Base-by-base conservation (phyloP, 306 rosid genomes). In the Trifolium dubium region DNA sequence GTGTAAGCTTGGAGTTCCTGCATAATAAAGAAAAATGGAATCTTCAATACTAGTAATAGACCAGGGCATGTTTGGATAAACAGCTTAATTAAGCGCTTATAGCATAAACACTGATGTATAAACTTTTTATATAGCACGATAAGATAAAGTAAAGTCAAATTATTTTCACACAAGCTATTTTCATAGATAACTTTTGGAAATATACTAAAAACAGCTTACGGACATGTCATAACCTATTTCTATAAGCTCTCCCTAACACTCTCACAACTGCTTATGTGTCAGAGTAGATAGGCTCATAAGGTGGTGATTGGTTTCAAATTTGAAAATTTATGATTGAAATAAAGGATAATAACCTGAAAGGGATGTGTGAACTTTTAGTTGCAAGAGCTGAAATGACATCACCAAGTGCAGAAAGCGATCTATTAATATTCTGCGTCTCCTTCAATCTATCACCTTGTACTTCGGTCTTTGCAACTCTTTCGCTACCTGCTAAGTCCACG, bases 1-100 rank as follows among this genome's bases (percentile, higher is more conserved):
- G 99, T 37, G 99, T 94, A 72, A 94, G 99, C 89, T 94, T 94
- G 67, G 98, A 92, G 85, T 94, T 94, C 89, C 99, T 94, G 82
- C 68, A 83, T 43, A 59, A 40, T 10, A 63, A 46, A 78, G 50
- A 47, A 64, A 39, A 64, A 59, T 12, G 18, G 18, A 55, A 77
- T 71, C 69, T 67, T 74, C 70, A 81, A 54, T 35, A 56, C 44
- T 31, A 10, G 47, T n/a, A 68, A 2, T 15, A 37, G 66, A 65
- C 37, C 73, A 34, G 23, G 3, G 13, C 8, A 5, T 30, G 63
- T 56, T 56, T 23, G n/a, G 14, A 28, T 56, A 56, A 55, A 55
- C 2, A 9, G 8, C 61, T 10, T 54, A 54, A 19, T 19, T 19
- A 54, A 54, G 61, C n/a, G 5, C 30, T 54, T 54, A 19, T 9